Base-by-base conservation (phyloP, 139 green algal species). In the Marvania coccoides region DNA sequence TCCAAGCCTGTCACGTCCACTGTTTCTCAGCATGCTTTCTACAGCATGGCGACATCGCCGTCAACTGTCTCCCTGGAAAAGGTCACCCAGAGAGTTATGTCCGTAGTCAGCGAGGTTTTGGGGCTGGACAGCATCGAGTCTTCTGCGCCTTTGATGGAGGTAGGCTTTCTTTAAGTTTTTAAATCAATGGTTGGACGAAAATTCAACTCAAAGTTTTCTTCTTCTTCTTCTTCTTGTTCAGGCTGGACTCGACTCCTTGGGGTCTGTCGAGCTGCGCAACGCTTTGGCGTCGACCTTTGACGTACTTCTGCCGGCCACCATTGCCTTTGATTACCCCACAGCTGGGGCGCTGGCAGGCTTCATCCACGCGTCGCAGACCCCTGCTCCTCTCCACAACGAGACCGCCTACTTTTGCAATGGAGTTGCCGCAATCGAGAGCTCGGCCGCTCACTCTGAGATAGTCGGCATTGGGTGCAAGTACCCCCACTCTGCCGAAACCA, bases 231-330 rank as follows among this genome's bases (percentile, higher is more conserved):
- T 93, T 26, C 83, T 51, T 19, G 76, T 73, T 10, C 75, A 74
- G 13, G 72, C 77, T 19, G 86, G 86, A 7, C 65, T 91, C 55
- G 86, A 93, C 77, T 84, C 77, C 13, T 10, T 86, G 19, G 72
- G 70, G 37, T 19, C 63, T 6, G 26, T 70, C 10, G 46, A 70
- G 15, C 30, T 70, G 19, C 29, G 51, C 23, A 12, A 30, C 15
- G 19, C 45, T 3, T 29, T 70, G 6, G 9, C 13, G 14, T 15
- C 72, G 67, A 8, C 71, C 84, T 59, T 70, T 3, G 45, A 47
- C 29, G 26, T 70, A 7, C 26, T 62, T 10, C 36, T 75, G 39
- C 70, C 80, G 0, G 31, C 74, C 14, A 85, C 82, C 2, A 24
- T 77, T 1, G 62, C 67, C 3, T 76, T 87, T 40, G 82, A 88